Evolutionary conservation across 495 filamentous ascomycete genomes (phyloP), one percentile per base, ranked within the genome.

Genomic region (Aeminium ludgeri): DNA sequence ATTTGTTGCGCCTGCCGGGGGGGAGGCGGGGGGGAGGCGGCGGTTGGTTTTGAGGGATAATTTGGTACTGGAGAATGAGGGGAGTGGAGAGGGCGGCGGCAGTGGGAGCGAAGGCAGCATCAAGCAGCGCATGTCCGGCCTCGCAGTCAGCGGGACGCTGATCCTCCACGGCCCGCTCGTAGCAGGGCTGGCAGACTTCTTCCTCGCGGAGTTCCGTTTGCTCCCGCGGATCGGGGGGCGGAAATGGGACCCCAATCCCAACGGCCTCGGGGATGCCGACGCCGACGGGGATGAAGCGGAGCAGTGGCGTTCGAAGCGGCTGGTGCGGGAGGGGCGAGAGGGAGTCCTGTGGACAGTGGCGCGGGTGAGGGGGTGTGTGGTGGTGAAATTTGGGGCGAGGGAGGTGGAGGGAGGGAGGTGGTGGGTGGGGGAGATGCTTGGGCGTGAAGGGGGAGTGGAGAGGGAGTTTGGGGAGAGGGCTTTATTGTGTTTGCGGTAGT

Each of bases 141-240:
- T 74, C 53, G 67, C 75, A 2, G 65, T 91, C 10, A 67, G 89
- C 28, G 89, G 84, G 0, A 95, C 87, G 1, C 56, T 96, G 39
- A 75, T 97, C 30, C 65, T 95, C 17, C 68, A 76, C 31, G 89
- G 89, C 0, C 76, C 77, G 0, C 55, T 82, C 34, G 78, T 86
- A 44, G 65, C 72, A 29, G 51, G 55, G 0, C 58, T 93, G 4
- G 73, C 72, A 0, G 57, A 67, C 0, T 85, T 79, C 65, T 74
- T 92, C 55, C 58, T 93, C 34, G 60, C 68, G 15, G 78, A 84
- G 47, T 97, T 92, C 56, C 60, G 66, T 20, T 66, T 67, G 1
- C 62, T 86, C 48, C 86, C 87, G 12, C 67, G 87, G 33, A 75
- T 97, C 34, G 89, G 89, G 0, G 79, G 73, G n/a, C 70, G 79